Evolutionary conservation across 1,284 basidiomycete genomes (phyloP), one percentile per base, ranked within the genome.

Genomic region (Mycena citricolor): DNA sequence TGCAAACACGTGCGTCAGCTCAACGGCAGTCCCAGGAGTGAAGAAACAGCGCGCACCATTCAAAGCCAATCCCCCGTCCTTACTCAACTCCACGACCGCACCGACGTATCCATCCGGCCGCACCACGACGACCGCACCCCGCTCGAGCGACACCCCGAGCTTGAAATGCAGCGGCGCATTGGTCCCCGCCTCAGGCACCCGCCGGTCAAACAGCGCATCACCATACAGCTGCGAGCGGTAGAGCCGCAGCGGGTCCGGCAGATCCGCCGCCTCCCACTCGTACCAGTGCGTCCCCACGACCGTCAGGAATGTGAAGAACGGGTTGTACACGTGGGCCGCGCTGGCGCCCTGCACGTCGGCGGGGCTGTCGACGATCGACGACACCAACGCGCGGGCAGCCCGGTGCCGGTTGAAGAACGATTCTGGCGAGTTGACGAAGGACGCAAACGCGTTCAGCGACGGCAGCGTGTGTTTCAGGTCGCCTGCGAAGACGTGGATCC

Each of bases 91-190:
- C 31, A 52, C 54, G 1, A 55, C 26, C 33, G 51, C 54, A 22
- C 54, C 57, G 25, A 59, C 56, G 43, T 57, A 56, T 25, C 47
- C 50, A 42, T 59, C 57, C 12, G 57, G 57, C 30, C 57, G 30
- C 31, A 55, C 57, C 3, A 59, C 54, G 23, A 59, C 50, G 17
- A 56, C 48, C 31, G 54, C 54, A 23, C 57, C 54, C 26, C 44
- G 46, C 19, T 44, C 26, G 39, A 42, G 23, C 20, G 49, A 47
- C 8, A 52, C 24, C 8, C 47, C 47, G 23, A 41, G 49, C 39
- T 43, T 56, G 22, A 20, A 26, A 25, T 52, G 51, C 37, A 52
- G 30, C 32, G 51, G 51, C 35, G 51, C 51, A 17, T 35, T 31
- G 23, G 47, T 44, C 35, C 39, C 40, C 32, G 42, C 46, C 43